Conservation (phyloP, 1,284 basidiomycete genomes). For the Ustilago hordei region DNA sequence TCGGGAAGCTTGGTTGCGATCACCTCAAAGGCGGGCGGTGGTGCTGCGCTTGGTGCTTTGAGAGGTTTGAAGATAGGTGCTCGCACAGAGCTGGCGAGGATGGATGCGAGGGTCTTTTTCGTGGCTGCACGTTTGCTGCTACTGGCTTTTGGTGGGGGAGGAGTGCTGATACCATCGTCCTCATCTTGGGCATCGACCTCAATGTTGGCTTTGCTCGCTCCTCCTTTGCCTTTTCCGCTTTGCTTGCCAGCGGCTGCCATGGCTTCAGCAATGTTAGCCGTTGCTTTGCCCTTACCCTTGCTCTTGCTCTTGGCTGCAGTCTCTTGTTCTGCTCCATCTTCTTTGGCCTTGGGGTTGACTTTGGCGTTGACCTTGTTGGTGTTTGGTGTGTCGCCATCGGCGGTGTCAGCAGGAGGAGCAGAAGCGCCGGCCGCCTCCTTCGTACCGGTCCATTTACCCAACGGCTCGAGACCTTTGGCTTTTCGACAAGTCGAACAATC, state of each 20-base stretch:
- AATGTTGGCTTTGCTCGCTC: background rate
- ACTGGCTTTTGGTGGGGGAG: constrained; percentile 23
- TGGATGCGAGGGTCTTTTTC: constrained; percentile 32
- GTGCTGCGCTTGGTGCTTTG: constrained; percentile 33
- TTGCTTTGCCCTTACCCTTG: constrained; percentile 10
- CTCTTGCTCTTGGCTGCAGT: background rate
- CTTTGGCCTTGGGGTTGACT: constrained; percentile 1
- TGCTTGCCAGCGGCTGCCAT: constrained; percentile 18
- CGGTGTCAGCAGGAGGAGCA: background rate
- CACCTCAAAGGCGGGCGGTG: constrained; percentile 40
- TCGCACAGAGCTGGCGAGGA: constrained; percentile 13
- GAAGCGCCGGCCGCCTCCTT: background rate
- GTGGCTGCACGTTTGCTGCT: constrained; percentile 15
- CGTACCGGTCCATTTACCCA: constrained; percentile 22
- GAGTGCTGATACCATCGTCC: constrained; percentile 39
- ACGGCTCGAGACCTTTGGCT: constrained; percentile 28
- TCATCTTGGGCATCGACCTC: constrained; percentile 13
- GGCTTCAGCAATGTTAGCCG: constrained; percentile 23
- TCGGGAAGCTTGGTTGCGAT: constrained; percentile 50
- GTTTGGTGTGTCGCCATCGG: background rate
- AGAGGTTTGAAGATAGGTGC: constrained; percentile 36
- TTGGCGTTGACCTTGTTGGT: constrained; percentile 9
- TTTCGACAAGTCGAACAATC: constrained; percentile 43
- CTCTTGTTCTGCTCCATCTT: background rate
- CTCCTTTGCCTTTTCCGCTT: constrained; percentile 16